Evolutionary conservation across 2,329 filamentous ascomycete genomes (phyloP), one percentile per base, ranked within the genome.

Genomic region (Neofusicoccum umdonicola): DNA sequence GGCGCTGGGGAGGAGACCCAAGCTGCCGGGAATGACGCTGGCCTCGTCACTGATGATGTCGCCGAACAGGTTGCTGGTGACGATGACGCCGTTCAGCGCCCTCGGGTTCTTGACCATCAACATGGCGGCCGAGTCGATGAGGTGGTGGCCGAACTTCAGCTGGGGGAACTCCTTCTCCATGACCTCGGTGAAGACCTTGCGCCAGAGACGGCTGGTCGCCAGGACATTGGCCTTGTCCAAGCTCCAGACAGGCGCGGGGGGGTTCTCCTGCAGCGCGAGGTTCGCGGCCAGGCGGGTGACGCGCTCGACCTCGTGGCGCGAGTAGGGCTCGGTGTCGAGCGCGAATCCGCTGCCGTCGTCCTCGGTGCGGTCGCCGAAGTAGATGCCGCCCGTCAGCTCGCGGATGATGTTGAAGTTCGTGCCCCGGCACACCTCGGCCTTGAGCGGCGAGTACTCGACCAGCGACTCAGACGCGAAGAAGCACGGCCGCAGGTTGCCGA

Each of bases 51-150:
- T 91, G 74, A 99, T 93, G 75, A 98, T 98, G 78, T 98, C 94
- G 68, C 94, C 95, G 76, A 97, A 97, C 70, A 98, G 77, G 79
- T 98, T 99, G 83, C 90, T 93, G 12, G 93, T 96, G 68, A 98
- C 88, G 52, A 98, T 87, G 41, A 98, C 88, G 62, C 94, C 95
- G 77, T 97, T 98, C 62, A 98, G 84, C 22, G 88, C 87, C 11
- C 89, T 84, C 9, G 94, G 94, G 80, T 93, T 94, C 88, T 96
- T 97, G 74, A 98, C 87, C 90, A 98, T 92, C 71, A 97, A 83
- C 93, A 98, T 97, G 69, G 94, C 94, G n/a, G 94, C 94, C 64
- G 88, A 92, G 81, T 98, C 94, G 75, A 98, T 97, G 58, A 98
- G 85, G 77, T 98, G 93, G 78, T 97, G 94, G 69, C 88, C 87